Evolutionary conservation across 2,329 filamentous ascomycete genomes (phyloP).

Genomic region (Sclerotinia subarctica): DNA sequence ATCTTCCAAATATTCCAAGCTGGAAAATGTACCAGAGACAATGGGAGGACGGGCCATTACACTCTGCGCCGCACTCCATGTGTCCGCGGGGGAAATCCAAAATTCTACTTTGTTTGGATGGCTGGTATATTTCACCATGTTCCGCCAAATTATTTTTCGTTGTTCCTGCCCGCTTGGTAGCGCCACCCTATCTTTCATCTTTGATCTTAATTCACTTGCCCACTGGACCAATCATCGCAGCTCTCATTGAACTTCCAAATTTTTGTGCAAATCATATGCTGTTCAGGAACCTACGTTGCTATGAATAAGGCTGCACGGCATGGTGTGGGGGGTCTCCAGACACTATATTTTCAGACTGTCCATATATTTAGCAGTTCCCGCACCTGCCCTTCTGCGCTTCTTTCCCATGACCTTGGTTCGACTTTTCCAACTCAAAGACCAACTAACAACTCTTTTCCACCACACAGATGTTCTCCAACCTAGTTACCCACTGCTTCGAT

Average conservation of each 20-base stretch:
- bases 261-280: background rate
- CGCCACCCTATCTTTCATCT: background rate
- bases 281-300: background rate
- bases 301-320: background rate
- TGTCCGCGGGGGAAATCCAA: background rate
- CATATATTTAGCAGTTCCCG: background rate
- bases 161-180: background rate
- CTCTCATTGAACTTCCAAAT: background rate
- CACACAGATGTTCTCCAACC: constrained; percentile 58
- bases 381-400: background rate
- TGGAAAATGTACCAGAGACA: background rate
- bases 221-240: background rate
- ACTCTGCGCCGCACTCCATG: background rate
- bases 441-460: background rate
- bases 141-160: background rate
- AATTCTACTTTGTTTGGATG: background rate
- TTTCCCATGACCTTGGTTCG: background rate
- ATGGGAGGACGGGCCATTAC: background rate
- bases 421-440: background rate
- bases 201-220: background rate
- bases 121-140: background rate
- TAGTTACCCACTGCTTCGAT: constrained; percentile 88
- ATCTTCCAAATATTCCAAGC: background rate
- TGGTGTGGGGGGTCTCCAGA: background rate
- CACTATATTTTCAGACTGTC: background rate